Conservation (phyloP, 139 green algal species). For the Nannochloris sp. region DNA sequence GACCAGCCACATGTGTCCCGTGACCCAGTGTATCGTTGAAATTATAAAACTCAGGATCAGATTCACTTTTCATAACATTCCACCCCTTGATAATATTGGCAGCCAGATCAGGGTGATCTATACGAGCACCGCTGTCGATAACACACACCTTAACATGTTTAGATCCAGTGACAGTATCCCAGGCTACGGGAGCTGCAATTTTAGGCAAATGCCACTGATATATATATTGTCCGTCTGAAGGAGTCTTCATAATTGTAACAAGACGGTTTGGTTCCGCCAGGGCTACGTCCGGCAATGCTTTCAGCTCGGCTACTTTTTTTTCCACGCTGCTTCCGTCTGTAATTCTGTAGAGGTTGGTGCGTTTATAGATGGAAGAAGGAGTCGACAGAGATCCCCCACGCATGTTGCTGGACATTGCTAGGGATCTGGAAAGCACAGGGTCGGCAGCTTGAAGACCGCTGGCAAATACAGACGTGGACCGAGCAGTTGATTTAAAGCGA, state of each 20-base stretch:
- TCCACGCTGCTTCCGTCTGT: slow-evolving; percentile 12
- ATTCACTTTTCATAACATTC: slow-evolving; percentile 16
- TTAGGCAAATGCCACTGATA: slow-evolving; percentile 28
- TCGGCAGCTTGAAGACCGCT: no score
- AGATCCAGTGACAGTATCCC: slow-evolving; percentile 14
- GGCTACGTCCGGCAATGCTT: slow-evolving; percentile 9
- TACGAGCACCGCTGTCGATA: slow-evolving; percentile 56
- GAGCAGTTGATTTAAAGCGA: no score
- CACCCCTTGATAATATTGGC: slow-evolving; percentile 38
- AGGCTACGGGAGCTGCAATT: slow-evolving; percentile 9
- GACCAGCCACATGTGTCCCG: slow-evolving; percentile 14
- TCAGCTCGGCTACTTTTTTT: slow-evolving; percentile 21
- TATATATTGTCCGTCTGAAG: slow-evolving; percentile 9
- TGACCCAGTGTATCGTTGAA: slow-evolving; percentile 5
- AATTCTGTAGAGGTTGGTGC: no score
- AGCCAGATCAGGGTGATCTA: slow-evolving; percentile 51
- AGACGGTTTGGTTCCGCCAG: slow-evolving; percentile 27
- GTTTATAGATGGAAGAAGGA: no score
- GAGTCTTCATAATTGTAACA: slow-evolving; percentile 6
- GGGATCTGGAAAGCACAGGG: no score
- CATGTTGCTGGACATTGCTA: no score
- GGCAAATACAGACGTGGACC: no score
- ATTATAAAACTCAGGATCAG: neutral
- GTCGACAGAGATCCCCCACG: no score
- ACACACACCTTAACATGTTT: slow-evolving; percentile 50